Evolutionary conservation across 805 yeast species (phyloP).

Genomic region (Saccharomyces cerevisiae): DNA sequence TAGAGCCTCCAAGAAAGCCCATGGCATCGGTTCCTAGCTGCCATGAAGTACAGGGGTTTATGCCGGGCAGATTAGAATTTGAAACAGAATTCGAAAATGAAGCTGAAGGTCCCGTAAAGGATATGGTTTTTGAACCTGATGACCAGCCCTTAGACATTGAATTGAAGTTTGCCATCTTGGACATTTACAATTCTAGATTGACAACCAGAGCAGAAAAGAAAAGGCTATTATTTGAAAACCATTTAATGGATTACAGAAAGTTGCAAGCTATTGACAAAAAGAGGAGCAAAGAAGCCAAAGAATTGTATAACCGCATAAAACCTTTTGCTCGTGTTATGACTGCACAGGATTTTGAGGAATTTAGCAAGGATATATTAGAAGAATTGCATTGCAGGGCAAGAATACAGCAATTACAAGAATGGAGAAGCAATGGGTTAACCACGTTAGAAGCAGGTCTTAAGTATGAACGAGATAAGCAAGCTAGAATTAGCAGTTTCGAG

Average conservation of each 20-base stretch:
- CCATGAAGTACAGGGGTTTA: slow-evolving; percentile 93
- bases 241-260: slow-evolving; percentile 75
- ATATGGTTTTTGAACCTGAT: slow-evolving; percentile 91
- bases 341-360: slow-evolving; percentile 68
- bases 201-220: slow-evolving; percentile 91
- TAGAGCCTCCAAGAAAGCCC: slow-evolving; percentile 83
- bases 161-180: slow-evolving; percentile 76
- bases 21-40: slow-evolving; percentile 91
- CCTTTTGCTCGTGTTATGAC: slow-evolving; percentile 77
- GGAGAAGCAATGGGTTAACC: slow-evolving; percentile 85
- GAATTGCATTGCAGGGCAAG: slow-evolving; percentile 75
- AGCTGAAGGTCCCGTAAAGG: slow-evolving; percentile 89
- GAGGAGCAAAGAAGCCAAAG: slow-evolving; percentile 84
- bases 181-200: slow-evolving; percentile 81
- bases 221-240: slow-evolving; percentile 67
- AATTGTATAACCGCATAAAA: slow-evolving; percentile 62
- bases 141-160: slow-evolving; percentile 85
- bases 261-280: slow-evolving; percentile 76
- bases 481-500: slow-evolving; percentile 54
- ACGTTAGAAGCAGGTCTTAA: slow-evolving; percentile 73
- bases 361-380: slow-evolving; percentile 61
- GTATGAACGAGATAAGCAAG: slow-evolving; percentile 80
- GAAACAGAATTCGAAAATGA: slow-evolving; percentile 96
- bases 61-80: slow-evolving; percentile 98
- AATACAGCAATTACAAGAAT: slow-evolving; percentile 84